Conservation (phyloP, 345 rosid genomes). For the Aurinia saxatilis region DNA sequence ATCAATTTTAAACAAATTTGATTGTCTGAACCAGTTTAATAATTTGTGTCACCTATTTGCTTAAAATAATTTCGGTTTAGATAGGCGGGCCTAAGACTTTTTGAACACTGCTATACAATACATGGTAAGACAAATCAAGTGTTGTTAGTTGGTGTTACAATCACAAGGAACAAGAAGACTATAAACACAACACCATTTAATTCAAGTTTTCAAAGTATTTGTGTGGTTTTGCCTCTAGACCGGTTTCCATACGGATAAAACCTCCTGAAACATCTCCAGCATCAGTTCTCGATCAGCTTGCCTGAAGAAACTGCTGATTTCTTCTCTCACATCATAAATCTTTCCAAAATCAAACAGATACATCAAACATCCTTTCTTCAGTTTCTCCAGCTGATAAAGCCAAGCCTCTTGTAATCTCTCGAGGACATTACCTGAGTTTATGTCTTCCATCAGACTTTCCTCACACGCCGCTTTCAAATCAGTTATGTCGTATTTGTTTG, state of each 20-base stretch:
- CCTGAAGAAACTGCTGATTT: constrained; percentile 63
- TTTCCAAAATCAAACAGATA: constrained; percentile 88
- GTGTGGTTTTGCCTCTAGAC: constrained; percentile 15
- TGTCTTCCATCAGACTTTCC: constrained; percentile 86
- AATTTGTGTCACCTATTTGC: too few relatives aligned
- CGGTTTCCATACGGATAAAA: constrained; percentile 73
- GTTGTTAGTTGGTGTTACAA: neutral
- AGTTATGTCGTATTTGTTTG: constrained; percentile 73
- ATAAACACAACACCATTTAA: constrained; percentile 1
- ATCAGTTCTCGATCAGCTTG: constrained; percentile 76
- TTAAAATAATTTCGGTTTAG: too few relatives aligned
- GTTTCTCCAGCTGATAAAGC: constrained; percentile 75
- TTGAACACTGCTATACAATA: too few relatives aligned
- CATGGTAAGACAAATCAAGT: neutral
- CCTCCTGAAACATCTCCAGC: constrained; percentile 91
- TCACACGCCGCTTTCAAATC: constrained; percentile 78
- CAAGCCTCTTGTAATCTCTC: constrained; percentile 91
- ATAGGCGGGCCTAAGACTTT: too few relatives aligned
- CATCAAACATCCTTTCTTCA: constrained; percentile 79
- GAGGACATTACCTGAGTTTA: constrained; percentile 69
- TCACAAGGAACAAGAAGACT: neutral
- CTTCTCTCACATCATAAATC: constrained; percentile 76
- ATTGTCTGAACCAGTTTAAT: too few relatives aligned
- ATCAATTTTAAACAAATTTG: too few relatives aligned
- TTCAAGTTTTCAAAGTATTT: neutral